Conservation (phyloP, 345 rosid genomes). For the Populus tremula region DNA sequence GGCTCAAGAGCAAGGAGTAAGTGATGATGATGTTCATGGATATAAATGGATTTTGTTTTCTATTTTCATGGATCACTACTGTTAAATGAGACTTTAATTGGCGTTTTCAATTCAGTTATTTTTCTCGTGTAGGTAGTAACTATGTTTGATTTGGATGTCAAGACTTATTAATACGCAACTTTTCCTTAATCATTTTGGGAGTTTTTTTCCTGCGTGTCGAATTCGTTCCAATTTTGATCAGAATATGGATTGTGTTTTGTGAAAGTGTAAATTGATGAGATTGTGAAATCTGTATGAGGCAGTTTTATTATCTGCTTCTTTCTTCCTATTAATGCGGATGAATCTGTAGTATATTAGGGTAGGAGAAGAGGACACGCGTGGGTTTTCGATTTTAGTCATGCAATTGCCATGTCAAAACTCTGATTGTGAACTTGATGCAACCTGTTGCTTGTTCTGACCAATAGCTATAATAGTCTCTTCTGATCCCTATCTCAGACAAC, state of each 20-base stretch:
- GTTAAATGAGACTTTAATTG: background rate
- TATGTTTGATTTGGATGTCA: background rate
- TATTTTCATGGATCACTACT: background rate
- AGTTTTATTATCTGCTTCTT: background rate
- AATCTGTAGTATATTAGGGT: background rate
- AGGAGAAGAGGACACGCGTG: background rate
- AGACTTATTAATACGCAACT: background rate
- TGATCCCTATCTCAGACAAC: background rate
- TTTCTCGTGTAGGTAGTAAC: background rate
- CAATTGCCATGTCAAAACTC: background rate
- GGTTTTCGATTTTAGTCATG: background rate
- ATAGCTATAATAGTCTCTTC: background rate
- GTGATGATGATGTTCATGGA: background rate
- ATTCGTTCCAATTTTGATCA: background rate
- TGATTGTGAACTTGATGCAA: background rate
- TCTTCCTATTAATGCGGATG: background rate
- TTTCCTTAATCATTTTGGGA: background rate
- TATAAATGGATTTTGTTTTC: conserved; percentile 13
- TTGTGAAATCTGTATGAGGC: background rate
- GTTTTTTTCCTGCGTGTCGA: background rate
- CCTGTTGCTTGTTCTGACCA: background rate
- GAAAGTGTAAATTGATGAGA: background rate
- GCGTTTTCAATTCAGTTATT: background rate
- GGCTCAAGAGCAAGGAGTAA: conserved; percentile 37
- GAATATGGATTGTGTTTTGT: background rate